Evolutionary conservation across 1,139 yeast genomes (phyloP), one percentile per base, ranked within the genome.

Genomic region (Geotrichum candidum): DNA sequence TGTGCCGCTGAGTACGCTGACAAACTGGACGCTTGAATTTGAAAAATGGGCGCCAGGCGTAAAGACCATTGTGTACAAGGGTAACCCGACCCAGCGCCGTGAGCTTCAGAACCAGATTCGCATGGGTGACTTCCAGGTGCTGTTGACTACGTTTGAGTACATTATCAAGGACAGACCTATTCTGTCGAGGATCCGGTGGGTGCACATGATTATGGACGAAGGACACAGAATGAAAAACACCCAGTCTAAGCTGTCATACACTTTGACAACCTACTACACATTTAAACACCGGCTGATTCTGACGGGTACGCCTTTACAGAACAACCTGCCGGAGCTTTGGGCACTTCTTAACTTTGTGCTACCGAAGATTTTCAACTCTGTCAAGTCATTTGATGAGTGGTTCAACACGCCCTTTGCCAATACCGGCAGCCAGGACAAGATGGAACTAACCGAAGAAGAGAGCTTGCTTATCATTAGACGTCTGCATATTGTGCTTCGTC

Each of bases 181-280:
- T 51, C 78, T 94, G 66, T 78, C 88, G 23, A 87, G 90, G 72
- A 82, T 90, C 69, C 83, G 84, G 68, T 94, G 97, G 92, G 86
- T 88, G 53, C 98, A 94, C 74, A 94, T 94, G 98, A 94, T 94
- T 69, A 94, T 94, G 68, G 99, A 94, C 80, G 99, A 94, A 79
- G 99, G 99, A 77, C 99, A 94, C 74, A 86, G 99, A 76, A 90
- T 94, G 98, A 94, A 94, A 76, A 94, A 94, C 74, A 81, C 97
- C 0, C 86, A 87, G 67, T 90, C 97, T 13, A 94, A 94, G 72
- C 80, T 94, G 64, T 89, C 97, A 1, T 82, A 79, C 65, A 94
- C 99, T 0, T 82, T 94, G 68, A 86, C 90, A 23, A 87, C 86
- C 67, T 89, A 86, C 72, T 94, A 94, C 73, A 86, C 84, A 66